Evolutionary conservation across 805 yeast genomes (phyloP).

Genomic region (Schwanniomyces polymorphus): DNA sequence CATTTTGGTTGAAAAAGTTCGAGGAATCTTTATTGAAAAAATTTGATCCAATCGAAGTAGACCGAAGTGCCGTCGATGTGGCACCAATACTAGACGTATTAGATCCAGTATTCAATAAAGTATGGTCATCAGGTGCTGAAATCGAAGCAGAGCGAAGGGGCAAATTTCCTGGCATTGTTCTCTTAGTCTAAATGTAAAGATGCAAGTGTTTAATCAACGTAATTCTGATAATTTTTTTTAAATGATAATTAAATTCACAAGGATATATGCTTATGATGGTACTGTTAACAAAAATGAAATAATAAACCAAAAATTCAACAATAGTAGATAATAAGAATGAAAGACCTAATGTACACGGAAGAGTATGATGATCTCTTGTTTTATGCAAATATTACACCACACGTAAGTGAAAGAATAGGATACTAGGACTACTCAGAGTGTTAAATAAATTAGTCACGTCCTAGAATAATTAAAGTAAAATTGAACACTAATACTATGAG

Average conservation of each 20-base stretch:
- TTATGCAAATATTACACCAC: conserved; percentile 1
- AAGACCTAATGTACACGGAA: conserved; percentile 8
- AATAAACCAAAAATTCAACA: conserved; percentile 3
- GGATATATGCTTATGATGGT: neutral
- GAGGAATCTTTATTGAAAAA: conserved; percentile 26
- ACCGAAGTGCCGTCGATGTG: conserved; percentile 7
- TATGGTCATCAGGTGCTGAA: conserved; percentile 8
- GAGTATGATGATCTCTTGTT: neutral
- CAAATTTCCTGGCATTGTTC: conserved; percentile 14
- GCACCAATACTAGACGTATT: neutral
- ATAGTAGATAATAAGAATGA: neutral
- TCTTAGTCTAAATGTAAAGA: neutral
- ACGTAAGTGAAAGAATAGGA: neutral
- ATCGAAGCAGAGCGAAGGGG: conserved; percentile 22
- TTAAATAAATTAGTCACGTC: neutral
- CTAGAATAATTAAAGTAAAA: neutral
- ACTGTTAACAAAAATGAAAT: neutral
- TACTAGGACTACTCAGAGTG: neutral
- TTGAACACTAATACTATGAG: neutral
- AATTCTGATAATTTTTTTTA: neutral
- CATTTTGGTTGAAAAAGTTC: conserved; percentile 16
- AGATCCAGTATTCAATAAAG: neutral
- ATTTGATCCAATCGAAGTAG: conserved; percentile 16
- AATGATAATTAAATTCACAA: neutral
- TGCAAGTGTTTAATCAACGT: neutral